A percentile compares a stretch with the other conserved stretches of the same genome.
phyloP scores from a whole-genome alignment of 768 basidiomycete genomes.

The Tricholoma furcatifolium region DNA sequence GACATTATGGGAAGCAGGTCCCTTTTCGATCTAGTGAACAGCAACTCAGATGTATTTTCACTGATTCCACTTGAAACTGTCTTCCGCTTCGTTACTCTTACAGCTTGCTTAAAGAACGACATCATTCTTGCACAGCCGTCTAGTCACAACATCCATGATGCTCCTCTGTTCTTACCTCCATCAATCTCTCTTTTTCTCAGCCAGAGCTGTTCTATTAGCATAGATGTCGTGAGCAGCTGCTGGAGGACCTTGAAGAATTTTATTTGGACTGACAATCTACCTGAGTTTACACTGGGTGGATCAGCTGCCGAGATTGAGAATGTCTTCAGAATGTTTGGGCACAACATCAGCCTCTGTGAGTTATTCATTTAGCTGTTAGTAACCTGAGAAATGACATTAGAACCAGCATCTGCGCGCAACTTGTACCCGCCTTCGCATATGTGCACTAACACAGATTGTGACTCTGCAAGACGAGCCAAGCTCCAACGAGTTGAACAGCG shows the following conservation, averaged over 20 bases:
- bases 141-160: constrained; percentile 13
- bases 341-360: neutral
- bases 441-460: no score
- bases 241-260: neutral
- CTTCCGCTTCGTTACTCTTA: neutral
- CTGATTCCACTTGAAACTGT: neutral
- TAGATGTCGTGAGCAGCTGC: neutral
- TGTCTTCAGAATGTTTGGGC: neutral
- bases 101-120: neutral
- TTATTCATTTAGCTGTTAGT: constrained; percentile 12
- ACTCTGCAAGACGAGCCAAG: no score
- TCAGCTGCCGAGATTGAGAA: neutral
- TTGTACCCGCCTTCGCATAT: no score
- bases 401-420: no score
- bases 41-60: neutral
- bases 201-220: neutral
- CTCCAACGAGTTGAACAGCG: no score
- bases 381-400: no score
- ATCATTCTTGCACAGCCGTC: constrained; percentile 6
- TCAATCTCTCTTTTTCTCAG: neutral
- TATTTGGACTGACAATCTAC: neutral
- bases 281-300: no score
- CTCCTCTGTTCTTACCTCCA: neutral
- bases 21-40: no score
- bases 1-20: no score